Evolutionary conservation across 805 yeast species (phyloP).

Genomic region (Candida manassasensis): DNA sequence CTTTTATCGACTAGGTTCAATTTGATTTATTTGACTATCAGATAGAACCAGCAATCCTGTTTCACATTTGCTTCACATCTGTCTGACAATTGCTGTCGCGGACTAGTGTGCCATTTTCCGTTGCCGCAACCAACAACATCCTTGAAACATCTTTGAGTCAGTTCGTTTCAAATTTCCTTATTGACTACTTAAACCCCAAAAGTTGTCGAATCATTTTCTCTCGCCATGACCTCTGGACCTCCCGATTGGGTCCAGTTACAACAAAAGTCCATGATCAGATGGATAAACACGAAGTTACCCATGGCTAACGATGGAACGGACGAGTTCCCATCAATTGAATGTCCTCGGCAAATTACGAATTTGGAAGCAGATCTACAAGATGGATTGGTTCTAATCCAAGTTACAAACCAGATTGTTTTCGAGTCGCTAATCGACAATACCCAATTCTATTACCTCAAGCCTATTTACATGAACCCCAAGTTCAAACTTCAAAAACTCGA

Average conservation of each 20-base stretch:
- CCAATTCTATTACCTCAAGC: slow-evolving; percentile 22
- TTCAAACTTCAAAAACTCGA: slow-evolving; percentile 44
- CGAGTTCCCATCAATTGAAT: slow-evolving; percentile 3
- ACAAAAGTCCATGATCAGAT: slow-evolving; percentile 45
- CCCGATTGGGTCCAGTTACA: slow-evolving; percentile 40
- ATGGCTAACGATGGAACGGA: slow-evolving; percentile 8
- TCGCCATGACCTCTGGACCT: neutral
- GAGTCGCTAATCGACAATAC: slow-evolving; percentile 13
- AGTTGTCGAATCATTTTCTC: neutral
- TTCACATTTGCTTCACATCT: no score
- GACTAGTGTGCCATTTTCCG: no score
- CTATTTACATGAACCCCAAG: slow-evolving; percentile 34
- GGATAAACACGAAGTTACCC: slow-evolving; percentile 42
- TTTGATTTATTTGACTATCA: no score
- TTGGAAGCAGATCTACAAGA: slow-evolving; percentile 32
- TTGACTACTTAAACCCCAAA: no score
- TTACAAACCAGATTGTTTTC: slow-evolving; percentile 30
- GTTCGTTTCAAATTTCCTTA: no score
- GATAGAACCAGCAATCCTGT: no score
- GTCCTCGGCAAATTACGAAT: slow-evolving; percentile 9
- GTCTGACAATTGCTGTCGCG: no score
- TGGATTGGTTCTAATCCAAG: slow-evolving; percentile 35
- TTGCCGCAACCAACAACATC: no score
- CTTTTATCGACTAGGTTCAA: no score
- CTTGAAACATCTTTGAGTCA: no score